Percentiles rank a stretch among this genome's conserved stretches.
Conservation (phyloP, 2,329 filamentous ascomycete species). For the Onygenales sp. region DNA sequence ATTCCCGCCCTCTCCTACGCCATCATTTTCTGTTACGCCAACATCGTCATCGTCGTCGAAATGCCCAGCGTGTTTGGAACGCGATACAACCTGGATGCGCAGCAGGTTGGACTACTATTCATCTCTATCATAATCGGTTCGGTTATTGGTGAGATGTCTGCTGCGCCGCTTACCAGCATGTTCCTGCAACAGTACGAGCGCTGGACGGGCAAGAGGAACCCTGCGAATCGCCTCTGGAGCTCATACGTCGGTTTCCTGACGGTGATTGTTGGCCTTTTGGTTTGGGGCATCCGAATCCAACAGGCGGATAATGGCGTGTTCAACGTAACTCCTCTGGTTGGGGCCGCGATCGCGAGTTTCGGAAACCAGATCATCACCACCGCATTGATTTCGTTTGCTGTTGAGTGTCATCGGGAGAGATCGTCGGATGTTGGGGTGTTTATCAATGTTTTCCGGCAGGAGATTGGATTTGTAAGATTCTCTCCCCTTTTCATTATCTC, state of each 20-base stretch:
- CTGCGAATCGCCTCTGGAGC: slow-evolving; percentile 50
- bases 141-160: slow-evolving; percentile 50
- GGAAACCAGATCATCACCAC: slow-evolving; percentile 56
- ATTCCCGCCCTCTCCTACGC: slow-evolving; percentile 45
- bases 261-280: slow-evolving; percentile 42
- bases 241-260: slow-evolving; percentile 45
- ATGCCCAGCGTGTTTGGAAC: slow-evolving; percentile 49
- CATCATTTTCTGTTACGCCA: slow-evolving; percentile 49
- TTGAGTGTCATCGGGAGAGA: slow-evolving; percentile 48
- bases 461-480: slow-evolving; percentile 31
- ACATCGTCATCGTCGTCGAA: slow-evolving; percentile 47
- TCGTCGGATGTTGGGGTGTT: slow-evolving; percentile 49
- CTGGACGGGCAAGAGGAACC: slow-evolving; percentile 21
- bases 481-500: neutral
- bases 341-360: slow-evolving; percentile 41
- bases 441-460: slow-evolving; percentile 47
- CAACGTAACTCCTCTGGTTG: slow-evolving; percentile 49
- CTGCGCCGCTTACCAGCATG: slow-evolving; percentile 43
- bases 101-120: slow-evolving; percentile 51
- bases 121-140: slow-evolving; percentile 48
- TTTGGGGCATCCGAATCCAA: slow-evolving; percentile 45
- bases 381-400: slow-evolving; percentile 50
- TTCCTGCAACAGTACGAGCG: slow-evolving; percentile 38
- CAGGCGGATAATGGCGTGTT: slow-evolving; percentile 36
- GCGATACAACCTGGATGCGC: slow-evolving; percentile 47